Conservation (phyloP, 192 early-diverging fungal species). For the Linnemannia elongata region DNA sequence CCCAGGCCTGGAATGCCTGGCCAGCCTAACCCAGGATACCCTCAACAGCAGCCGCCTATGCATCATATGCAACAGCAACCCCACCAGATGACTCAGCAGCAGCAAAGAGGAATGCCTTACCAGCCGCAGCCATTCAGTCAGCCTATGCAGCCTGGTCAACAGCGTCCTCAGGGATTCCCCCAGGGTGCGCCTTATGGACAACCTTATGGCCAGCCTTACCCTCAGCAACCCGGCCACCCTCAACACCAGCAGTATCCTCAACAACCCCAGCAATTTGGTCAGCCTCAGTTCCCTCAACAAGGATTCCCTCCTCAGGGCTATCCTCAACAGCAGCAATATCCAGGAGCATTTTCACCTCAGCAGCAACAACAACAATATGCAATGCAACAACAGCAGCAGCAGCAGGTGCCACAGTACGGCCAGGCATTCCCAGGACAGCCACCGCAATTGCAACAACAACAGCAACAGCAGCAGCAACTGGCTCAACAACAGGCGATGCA, state of each 20-base stretch:
- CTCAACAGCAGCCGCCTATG: constrained; percentile 37
- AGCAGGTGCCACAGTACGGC: constrained; percentile 9
- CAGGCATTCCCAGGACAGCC: constrained; percentile 19
- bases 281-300: constrained; percentile 38
- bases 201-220: constrained; percentile 21
- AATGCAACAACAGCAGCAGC: constrained; percentile 28
- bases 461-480: constrained; percentile 19
- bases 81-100: constrained; percentile 32
- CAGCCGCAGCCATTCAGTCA: constrained; percentile 33
- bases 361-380: constrained; percentile 34
- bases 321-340: constrained; percentile 43
- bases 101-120: constrained; percentile 37
- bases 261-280: constrained; percentile 37
- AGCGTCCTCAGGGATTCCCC: constrained; percentile 28
- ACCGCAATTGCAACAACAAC: constrained; percentile 24
- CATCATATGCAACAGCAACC: constrained; percentile 45
- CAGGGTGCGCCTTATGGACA: constrained; percentile 16
- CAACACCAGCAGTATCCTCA: constrained; percentile 38
- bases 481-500: constrained; percentile 13
- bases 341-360: constrained; percentile 21
- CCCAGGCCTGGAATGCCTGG: constrained; percentile 33
- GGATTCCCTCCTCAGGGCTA: constrained; percentile 31
- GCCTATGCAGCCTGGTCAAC: constrained; percentile 30
- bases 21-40: constrained; percentile 28
- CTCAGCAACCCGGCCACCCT: constrained; percentile 20